Conservation (phyloP, 1,284 basidiomycete genomes). For the Ustilago lituana region DNA sequence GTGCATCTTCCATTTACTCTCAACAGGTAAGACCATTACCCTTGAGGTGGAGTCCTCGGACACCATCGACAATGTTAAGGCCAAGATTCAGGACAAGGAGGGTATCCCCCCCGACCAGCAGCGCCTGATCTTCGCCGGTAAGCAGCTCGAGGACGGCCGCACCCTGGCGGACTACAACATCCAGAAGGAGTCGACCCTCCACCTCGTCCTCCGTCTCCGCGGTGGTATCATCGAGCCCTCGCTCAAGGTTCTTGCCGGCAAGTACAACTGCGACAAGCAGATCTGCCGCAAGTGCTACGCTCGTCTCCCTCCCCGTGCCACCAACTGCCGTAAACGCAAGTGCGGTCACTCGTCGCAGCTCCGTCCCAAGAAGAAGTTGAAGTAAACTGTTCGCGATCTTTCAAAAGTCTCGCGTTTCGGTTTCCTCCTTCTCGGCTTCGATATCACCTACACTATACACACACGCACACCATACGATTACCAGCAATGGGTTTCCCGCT, state of each 20-base stretch:
- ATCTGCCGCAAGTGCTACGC: conserved; percentile 99
- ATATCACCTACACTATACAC: conserved; percentile 4
- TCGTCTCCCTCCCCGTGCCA: conserved; percentile 96
- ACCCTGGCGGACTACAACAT: conserved; percentile 75
- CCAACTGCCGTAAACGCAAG: conserved; percentile 88
- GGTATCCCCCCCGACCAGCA: conserved; percentile 94
- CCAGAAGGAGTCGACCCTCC: conserved; percentile 74
- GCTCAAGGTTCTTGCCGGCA: conserved; percentile 84
- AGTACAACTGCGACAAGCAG: conserved; percentile 71
- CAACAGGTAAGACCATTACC: conserved; percentile 68
- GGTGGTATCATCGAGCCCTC: conserved; percentile 67
- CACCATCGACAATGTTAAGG: conserved; percentile 68
- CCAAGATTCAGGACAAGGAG: conserved; percentile 72
- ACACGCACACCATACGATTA: not conserved
- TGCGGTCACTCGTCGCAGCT: conserved; percentile 68
- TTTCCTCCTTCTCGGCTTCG: conserved; percentile 1
- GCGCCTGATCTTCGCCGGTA: conserved; percentile 96
- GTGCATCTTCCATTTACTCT: not conserved
- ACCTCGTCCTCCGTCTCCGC: conserved; percentile 65
- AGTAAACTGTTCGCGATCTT: conserved; percentile 73
- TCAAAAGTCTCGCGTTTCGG: conserved; percentile 4
- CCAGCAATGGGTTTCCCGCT: not conserved
- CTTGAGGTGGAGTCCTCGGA: conserved; percentile 68
- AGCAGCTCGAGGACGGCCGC: conserved; percentile 79
- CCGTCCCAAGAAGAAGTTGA: conserved; percentile 90